These are phyloP conservation scores for Acrocalymma vagum DNA, from an alignment of 2,329 filamentous ascomycete species.

Conservation along the genomic window DNA sequence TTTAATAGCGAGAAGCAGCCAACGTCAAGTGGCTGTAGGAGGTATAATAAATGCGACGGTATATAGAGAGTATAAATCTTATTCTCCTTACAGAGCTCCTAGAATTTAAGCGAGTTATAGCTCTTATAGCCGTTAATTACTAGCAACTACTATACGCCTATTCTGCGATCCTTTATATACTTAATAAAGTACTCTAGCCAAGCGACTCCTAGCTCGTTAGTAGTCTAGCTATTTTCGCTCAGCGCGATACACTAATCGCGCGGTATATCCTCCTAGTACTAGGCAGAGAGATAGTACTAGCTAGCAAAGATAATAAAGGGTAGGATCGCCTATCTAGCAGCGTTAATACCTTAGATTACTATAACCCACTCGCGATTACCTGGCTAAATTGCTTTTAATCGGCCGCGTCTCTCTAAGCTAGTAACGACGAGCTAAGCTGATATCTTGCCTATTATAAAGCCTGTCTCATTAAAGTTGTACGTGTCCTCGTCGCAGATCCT, in stretches of 20 bases:
- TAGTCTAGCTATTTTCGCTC: slow-evolving; percentile 45
- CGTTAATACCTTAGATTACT: slow-evolving; percentile 12
- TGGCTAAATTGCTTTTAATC: slow-evolving; percentile 1
- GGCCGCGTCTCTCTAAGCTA: slow-evolving; percentile 1
- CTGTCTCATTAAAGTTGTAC: slow-evolving; percentile 28
- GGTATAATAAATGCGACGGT: slow-evolving; percentile 37
- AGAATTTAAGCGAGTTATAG: slow-evolving; percentile 39
- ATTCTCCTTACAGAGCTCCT: slow-evolving; percentile 43
- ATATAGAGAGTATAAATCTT: slow-evolving; percentile 43
- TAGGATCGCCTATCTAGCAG: slow-evolving; percentile 6
- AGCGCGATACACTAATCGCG: too few relatives aligned
- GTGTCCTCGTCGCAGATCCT: slow-evolving; percentile 14
- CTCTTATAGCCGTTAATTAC: slow-evolving; percentile 49
- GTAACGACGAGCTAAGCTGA: slow-evolving; percentile 6
- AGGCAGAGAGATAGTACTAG: slow-evolving; percentile 5
- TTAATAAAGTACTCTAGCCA: slow-evolving; percentile 46
- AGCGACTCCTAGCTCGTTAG: slow-evolving; percentile 39
- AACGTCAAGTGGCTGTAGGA: slow-evolving; percentile 51
- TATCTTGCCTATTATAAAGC: slow-evolving; percentile 23
- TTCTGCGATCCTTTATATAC: slow-evolving; percentile 28
- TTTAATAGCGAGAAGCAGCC: slow-evolving; percentile 48
- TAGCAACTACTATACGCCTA: slow-evolving; percentile 43
- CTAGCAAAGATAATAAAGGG: slow-evolving; percentile 14
- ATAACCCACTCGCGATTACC: too few relatives aligned
- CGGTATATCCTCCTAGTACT: too few relatives aligned